A percentile compares a stretch with the other conserved stretches of the same genome.
Conservation (phyloP, 352 stramenopile species). For the Globisporangium nagaii region DNA sequence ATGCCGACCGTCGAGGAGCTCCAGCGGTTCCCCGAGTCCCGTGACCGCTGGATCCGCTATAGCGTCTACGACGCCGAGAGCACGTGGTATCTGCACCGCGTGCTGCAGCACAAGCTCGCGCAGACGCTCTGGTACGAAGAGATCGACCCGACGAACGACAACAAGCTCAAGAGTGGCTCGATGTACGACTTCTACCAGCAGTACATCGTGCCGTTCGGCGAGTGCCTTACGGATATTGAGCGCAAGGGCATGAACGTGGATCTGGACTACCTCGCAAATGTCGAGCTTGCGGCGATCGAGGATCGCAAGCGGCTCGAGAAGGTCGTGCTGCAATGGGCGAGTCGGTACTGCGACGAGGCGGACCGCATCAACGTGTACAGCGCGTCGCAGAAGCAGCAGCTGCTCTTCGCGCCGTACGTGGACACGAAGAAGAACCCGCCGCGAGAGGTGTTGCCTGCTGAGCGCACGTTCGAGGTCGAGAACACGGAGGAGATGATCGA, state of each 20-base stretch:
- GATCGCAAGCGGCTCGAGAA: slow-evolving; percentile 80
- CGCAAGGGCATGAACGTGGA: slow-evolving; percentile 90
- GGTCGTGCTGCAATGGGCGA: slow-evolving; percentile 91
- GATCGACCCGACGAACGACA: slow-evolving; percentile 10
- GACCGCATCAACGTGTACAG: slow-evolving; percentile 94
- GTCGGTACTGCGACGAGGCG: slow-evolving; percentile 90
- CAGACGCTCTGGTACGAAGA: slow-evolving; percentile 87
- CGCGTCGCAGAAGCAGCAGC: slow-evolving; percentile 90
- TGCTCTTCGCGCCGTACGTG: slow-evolving; percentile 94
- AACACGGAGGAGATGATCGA: slow-evolving; percentile 74
- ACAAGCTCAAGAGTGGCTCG: slow-evolving; percentile 28
- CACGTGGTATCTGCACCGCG: slow-evolving; percentile 93
- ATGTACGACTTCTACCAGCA: slow-evolving; percentile 97
- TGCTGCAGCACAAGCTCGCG: slow-evolving; percentile 87
- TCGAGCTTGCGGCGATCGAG: slow-evolving; percentile 88
- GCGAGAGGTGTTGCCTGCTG: slow-evolving; percentile 55
- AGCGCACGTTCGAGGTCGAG: slow-evolving; percentile 78
- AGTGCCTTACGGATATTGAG: slow-evolving; percentile 99
- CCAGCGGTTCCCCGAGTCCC: slow-evolving; percentile 82
- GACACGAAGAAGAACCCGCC: slow-evolving; percentile 64
- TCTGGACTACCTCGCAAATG: slow-evolving; percentile 85
- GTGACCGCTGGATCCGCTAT: slow-evolving; percentile 95
- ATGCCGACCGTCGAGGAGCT: slow-evolving; percentile 78
- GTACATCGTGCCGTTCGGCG: slow-evolving; percentile 97
- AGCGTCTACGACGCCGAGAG: slow-evolving; percentile 96